Evolutionary conservation across 2,329 filamentous ascomycete genomes (phyloP), one percentile per base, ranked within the genome.

Genomic region (Chaetothyriales sp.): DNA sequence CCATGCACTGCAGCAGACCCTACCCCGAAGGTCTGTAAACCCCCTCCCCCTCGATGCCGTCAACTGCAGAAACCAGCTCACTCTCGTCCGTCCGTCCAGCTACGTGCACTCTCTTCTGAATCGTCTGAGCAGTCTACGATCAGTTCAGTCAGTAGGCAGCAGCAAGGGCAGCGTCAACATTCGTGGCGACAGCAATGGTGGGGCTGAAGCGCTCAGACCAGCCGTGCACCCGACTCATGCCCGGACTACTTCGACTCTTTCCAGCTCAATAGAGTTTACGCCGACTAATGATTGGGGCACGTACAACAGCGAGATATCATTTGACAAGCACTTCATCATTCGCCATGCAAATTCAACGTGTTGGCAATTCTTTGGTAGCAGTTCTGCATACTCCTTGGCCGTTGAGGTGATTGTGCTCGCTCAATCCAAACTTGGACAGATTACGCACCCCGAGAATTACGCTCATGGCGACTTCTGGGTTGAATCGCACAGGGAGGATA

Each of bases 71-170:
- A 1, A 19, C 15, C 19, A 44, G 33, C 18, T 49, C 51, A 55
- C 52, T 37, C 10, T 37, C 29, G 1, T 29, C 33, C 43, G 59
- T 57, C 48, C 29, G 1, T 29, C 33, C 43, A 60, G 58, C 48
- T 61, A 61, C 48, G 60, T 63, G 18, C 59, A 63, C 49, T 58
- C 58, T 37, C 54, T 63, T 20, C 54, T 63, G 50, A 61, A 50
- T 25, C 53, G 59, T 5, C 48, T 61, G 44, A 54, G 54, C 33
- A 56, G 60, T 15, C 49, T 60, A 40, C 54, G 58, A 9, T 53
- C 61, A 22, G 58, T 61, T 43, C 54, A 61, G 43, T 51, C 51
- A 5, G 51, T 58, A 28, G 52, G 59, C 18, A 51, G 56, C 28
- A 47, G 51, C 37, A 53, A 53, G 49, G 47, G 50, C 15, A 53